Base-by-base conservation (phyloP, 2,329 filamentous ascomycete genomes). In the Cytospora chrysosperma region DNA sequence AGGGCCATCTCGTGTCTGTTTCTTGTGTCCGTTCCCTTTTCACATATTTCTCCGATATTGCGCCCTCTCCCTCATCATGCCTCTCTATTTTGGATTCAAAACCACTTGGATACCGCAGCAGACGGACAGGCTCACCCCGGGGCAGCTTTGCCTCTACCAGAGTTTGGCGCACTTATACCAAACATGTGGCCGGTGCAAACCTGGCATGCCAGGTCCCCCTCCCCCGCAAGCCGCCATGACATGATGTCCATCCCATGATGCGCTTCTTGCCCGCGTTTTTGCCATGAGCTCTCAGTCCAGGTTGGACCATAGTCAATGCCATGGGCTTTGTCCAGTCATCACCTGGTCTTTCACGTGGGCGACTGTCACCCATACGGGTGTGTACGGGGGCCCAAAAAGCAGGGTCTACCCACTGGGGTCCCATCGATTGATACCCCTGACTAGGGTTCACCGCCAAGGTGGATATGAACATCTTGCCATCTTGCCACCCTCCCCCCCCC, bases 351-450 rank as follows among this genome's bases (percentile, higher is more conserved):
- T 34, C 47, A 32, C 21, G 13, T 60, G 64, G 64, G 61, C 52
- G 64, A 65, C 64, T 65, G 64, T 53, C 64, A 63, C 54, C 64
- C 64, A 63, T 27, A 57, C 34, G 43, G 58, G 52, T n/a, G n/a
- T n/a, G n/a, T 40, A 40, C 37, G 37, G 37, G 15, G 21, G 27
- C 34, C 12, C 51, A 61, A 49, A 49, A 55, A 49, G 34, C 47
- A 53, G 54, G 59, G 54, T 61, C 51, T 61, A 61, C 59, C 59
- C 59, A 61, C 59, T 61, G 51, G 43, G 59, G 59, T 55, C 40
- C 59, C 59, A 30, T n/a, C n/a, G n/a, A n/a, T n/a, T n/a, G n/a
- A n/a, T 52, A 61, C 59, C 59, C 59, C 59, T 61, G 59, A 61
- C 32, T 37, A 43, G 51, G 59, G 59, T 53, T 61, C 51, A 52